A percentile compares a stretch with the other conserved stretches of the same genome.
phyloP scores from a whole-genome alignment of 2,329 filamentous ascomycete species.

The Cercospora brassicicola region DNA sequence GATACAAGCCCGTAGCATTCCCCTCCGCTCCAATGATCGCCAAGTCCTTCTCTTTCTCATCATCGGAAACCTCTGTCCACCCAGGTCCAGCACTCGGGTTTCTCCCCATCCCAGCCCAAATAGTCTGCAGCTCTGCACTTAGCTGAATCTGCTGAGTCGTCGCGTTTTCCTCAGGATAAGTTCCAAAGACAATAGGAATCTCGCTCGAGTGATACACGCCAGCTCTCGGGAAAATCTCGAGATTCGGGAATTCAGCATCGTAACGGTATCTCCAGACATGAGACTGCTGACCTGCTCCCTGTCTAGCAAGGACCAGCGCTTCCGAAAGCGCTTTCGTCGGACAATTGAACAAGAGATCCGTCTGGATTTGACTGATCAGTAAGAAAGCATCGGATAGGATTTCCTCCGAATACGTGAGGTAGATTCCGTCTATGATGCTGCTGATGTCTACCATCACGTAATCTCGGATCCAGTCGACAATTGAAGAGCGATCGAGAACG shows the following conservation, averaged over 20 bases:
- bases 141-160: slow-evolving; percentile 40
- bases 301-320: not conserved
- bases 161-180: slow-evolving; percentile 29
- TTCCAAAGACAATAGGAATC: slow-evolving; percentile 41
- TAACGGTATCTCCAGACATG: not conserved
- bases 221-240: not conserved
- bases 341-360: not conserved
- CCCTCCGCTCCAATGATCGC: not conserved
- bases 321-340: not conserved
- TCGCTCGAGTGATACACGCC: slow-evolving; percentile 41
- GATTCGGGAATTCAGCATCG: not conserved
- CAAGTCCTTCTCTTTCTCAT: not conserved
- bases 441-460: not conserved
- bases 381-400: not conserved
- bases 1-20: not conserved
- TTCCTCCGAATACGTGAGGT: not conserved
- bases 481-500: not conserved
- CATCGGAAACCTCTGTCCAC: slow-evolving; percentile 29
- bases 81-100: slow-evolving; percentile 42
- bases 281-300: not conserved
- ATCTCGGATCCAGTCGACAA: not conserved
- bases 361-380: not conserved
- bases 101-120: slow-evolving; percentile 43
- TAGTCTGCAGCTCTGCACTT: slow-evolving; percentile 35
- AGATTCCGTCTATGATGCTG: not conserved